These are phyloP conservation scores for Crassisporium funariophilum DNA, from an alignment of 768 basidiomycete species.

Conservation along the genomic window DNA sequence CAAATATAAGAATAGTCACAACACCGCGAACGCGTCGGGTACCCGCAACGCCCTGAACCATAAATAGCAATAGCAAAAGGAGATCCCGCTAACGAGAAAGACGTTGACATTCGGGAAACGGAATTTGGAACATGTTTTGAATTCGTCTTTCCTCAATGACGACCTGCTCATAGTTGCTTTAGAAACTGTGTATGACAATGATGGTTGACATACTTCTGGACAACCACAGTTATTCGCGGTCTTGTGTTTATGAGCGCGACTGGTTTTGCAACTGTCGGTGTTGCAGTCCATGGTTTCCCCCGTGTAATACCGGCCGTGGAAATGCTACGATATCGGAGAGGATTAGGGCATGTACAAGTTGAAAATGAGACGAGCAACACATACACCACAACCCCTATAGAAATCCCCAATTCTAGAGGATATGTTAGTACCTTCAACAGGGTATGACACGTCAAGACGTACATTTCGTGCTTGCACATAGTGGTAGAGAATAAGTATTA, in stretches of 20 bases:
- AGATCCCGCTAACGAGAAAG: conserved; percentile 32
- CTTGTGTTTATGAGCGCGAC: conserved; percentile 45
- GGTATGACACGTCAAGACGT: conserved; percentile 12
- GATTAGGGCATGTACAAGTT: conserved; percentile 11
- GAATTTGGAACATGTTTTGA: conserved; percentile 50
- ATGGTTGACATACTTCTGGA: conserved; percentile 34
- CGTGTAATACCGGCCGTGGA: conserved; percentile 51
- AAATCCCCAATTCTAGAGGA: conserved; percentile 45
- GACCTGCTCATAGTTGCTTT: conserved; percentile 27
- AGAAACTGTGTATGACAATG: conserved; percentile 3
- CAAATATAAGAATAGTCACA: conserved; percentile 8
- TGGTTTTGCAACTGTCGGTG: conserved; percentile 40
- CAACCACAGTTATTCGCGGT: conserved; percentile 44
- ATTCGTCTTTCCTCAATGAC: conserved; percentile 44
- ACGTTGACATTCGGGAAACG: conserved; percentile 43
- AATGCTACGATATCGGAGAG: conserved; percentile 48
- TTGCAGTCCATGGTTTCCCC: conserved; percentile 45
- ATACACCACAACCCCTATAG: conserved; percentile 52
- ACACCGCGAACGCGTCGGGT: conserved; percentile 9
- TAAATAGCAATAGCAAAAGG: conserved; percentile 9
- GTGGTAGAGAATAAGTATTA: conserved; percentile 13
- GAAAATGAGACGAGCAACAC: conserved; percentile 16
- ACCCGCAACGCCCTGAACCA: neutral
- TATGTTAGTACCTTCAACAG: conserved; percentile 5
- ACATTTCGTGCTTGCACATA: conserved; percentile 45